A percentile compares a stretch with the other conserved stretches of the same genome.
phyloP scores from a whole-genome alignment of 108 stramenopile species.

The Cylindrotheca fusiformis region DNA sequence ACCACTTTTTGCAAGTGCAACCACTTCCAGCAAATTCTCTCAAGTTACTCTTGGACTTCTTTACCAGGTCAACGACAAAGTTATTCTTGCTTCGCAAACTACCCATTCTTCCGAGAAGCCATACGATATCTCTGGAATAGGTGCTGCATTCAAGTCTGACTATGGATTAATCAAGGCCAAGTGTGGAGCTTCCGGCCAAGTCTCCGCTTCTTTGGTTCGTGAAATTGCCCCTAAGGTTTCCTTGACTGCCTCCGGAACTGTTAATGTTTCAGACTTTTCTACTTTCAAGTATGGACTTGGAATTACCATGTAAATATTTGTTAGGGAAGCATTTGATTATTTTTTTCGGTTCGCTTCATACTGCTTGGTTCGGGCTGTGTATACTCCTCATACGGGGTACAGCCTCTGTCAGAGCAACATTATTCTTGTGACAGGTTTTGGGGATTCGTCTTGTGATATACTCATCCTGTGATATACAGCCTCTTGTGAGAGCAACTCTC shows the following conservation, averaged over 20 bases:
- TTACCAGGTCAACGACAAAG: conserved; percentile 83
- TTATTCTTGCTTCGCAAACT: conserved; percentile 77
- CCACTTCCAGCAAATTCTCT: conserved; percentile 74
- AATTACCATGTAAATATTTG: conserved; percentile 73
- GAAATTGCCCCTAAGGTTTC: conserved; percentile 87
- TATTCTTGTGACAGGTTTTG: too few species aligned
- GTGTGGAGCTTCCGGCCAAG: conserved; percentile 67
- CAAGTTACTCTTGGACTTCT: conserved; percentile 69
- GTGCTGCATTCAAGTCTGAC: conserved; percentile 72
- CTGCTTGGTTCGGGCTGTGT: too few species aligned
- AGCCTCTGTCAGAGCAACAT: too few species aligned
- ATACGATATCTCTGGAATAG: conserved; percentile 62
- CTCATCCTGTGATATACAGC: too few species aligned
- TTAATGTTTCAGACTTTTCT: conserved; percentile 61
- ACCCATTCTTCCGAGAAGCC: conserved; percentile 76
- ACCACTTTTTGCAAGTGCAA: conserved; percentile 76
- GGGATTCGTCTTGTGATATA: too few species aligned
- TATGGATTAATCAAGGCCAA: conserved; percentile 90
- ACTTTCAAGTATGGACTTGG: conserved; percentile 88
- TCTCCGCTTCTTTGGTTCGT: conserved; percentile 73
- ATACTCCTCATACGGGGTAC: too few species aligned
- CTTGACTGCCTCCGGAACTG: conserved; percentile 82
- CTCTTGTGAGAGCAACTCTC: too few species aligned
- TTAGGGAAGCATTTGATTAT: too few species aligned
- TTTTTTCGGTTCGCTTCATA: too few species aligned